Evolutionary conservation across 768 basidiomycete species (phyloP), one percentile per base, ranked within the genome.

Genomic region (Boletus pseudopeckii): DNA sequence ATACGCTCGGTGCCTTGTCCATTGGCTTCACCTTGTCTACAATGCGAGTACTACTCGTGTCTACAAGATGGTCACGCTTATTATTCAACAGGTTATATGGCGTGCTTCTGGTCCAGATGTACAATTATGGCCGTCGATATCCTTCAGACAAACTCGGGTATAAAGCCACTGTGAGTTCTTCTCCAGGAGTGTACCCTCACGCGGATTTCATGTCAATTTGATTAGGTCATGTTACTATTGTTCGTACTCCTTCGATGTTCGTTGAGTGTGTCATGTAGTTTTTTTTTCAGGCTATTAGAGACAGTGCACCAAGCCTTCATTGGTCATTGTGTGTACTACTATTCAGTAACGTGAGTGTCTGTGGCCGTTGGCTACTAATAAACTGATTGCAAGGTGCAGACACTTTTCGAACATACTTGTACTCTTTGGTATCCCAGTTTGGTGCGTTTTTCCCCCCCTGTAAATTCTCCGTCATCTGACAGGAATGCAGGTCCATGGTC

Each of bases 1-100:
- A 72, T 59, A 85, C 85, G 1, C 75, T 86, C 17, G 85, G 85
- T 34, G 83, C 84, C 17, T 68, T 80, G 41, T 77, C 85, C 56
- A 63, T 84, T 43, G 85, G 85, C 32, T 84, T 83, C 55, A 75
- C 77, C 1, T 67, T 75, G 37, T 78, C 85, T 17, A 60, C 66
- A 36, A 43, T 66, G 75, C 64, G 44, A 58, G 73, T 57, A 34
- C 17, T 17, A 1, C 3, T 18, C 30, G 26, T 38, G 17, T 45
- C 18, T 32, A 26, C 28, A n/a, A 22, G 17, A 40, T 38, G 14
- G 5, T 26, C 7, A 9, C 2, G 13, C 55, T 75, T 57, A 72
- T 66, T 44, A 60, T 77, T 40, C 36, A 33, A 45, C 62, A 76
- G 76, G 36, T 48, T 72, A 7, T 84, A 79, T 64, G 84, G 84